phyloP scores from a whole-genome alignment of 495 filamentous ascomycete genomes.

The Lasiosphaeris hirsuta region DNA sequence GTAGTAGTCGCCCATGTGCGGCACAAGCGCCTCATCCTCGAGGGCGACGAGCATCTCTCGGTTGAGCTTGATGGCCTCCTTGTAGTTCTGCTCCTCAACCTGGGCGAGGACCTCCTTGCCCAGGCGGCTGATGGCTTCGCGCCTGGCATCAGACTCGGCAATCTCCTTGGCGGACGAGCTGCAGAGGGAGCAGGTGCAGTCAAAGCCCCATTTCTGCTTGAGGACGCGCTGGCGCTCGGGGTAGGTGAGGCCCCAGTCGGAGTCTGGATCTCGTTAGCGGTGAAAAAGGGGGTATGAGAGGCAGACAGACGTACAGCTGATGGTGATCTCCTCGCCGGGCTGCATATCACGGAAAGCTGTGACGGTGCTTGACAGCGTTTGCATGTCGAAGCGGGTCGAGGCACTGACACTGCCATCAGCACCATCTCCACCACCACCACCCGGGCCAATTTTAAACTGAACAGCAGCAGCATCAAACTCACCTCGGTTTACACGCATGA shows the following conservation, averaged over 20 bases:
- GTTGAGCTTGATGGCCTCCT: constrained; percentile 21
- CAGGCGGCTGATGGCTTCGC: constrained; percentile 22
- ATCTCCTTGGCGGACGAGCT: constrained; percentile 20
- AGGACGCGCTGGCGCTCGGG: constrained; percentile 24
- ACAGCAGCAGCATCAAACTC: constrained; percentile 5
- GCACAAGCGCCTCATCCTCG: constrained; percentile 30
- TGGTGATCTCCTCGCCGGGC: constrained; percentile 34
- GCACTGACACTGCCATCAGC: constrained; percentile 18
- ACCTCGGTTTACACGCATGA: constrained; percentile 39
- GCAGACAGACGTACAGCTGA: constrained; percentile 29
- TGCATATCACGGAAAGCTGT: constrained; percentile 32
- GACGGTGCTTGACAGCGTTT: constrained; percentile 18
- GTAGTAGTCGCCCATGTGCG: constrained; percentile 33
- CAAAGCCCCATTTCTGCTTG: constrained; percentile 35
- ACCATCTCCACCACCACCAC: too few relatives aligned
- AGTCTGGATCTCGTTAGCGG: constrained; percentile 17
- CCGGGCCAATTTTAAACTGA: not conserved
- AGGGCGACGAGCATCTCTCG: constrained; percentile 24
- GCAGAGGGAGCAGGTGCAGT: constrained; percentile 35
- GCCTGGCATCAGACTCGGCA: constrained; percentile 26
- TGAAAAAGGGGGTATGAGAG: not conserved
- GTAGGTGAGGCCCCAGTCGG: constrained; percentile 27
- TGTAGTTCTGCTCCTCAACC: constrained; percentile 18
- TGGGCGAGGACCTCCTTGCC: constrained; percentile 22
- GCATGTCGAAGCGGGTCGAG: constrained; percentile 21